These are phyloP conservation scores for Mediolabrus comicus DNA, from an alignment of 108 stramenopile species.

Conservation along the genomic window DNA sequence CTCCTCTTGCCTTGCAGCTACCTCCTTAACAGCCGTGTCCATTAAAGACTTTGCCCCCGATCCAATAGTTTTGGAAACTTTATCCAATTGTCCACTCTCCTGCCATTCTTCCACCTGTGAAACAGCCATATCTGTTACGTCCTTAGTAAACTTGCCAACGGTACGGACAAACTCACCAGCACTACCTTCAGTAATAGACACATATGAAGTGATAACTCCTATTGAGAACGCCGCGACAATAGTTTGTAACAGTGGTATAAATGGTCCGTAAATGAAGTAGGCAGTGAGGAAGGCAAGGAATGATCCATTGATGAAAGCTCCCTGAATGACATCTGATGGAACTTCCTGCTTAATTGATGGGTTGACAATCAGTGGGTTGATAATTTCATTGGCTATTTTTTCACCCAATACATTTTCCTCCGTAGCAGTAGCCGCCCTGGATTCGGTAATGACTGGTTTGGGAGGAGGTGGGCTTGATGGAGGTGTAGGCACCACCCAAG, in stretches of 20 bases:
- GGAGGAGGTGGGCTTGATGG: not conserved
- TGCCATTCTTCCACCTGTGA: constrained; percentile 11
- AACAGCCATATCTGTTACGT: constrained; percentile 29
- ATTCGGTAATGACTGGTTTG: not conserved
- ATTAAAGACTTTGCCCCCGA: not conserved
- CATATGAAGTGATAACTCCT: constrained; percentile 54
- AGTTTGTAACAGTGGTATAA: constrained; percentile 7
- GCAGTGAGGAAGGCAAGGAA: constrained; percentile 45
- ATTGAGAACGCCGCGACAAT: constrained; percentile 42
- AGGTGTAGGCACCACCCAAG: not conserved
- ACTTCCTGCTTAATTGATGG: constrained; percentile 58
- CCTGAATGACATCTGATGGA: constrained; percentile 54
- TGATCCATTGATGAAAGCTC: constrained; percentile 58
- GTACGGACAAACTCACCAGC: constrained; percentile 57
- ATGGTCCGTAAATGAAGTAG: constrained; percentile 16
- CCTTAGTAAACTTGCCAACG: constrained; percentile 53
- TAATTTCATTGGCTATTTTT: constrained; percentile 20
- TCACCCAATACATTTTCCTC: not conserved
- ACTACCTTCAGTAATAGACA: constrained; percentile 50
- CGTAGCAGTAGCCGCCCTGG: not conserved
- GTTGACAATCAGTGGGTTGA: constrained; percentile 24
- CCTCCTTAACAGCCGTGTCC: not conserved
- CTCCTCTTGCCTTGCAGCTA: not conserved
- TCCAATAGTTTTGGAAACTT: not conserved
- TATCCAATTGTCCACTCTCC: constrained; percentile 8